Conservation (phyloP, 345 rosid genomes). For the Moricandia moricandioides region DNA sequence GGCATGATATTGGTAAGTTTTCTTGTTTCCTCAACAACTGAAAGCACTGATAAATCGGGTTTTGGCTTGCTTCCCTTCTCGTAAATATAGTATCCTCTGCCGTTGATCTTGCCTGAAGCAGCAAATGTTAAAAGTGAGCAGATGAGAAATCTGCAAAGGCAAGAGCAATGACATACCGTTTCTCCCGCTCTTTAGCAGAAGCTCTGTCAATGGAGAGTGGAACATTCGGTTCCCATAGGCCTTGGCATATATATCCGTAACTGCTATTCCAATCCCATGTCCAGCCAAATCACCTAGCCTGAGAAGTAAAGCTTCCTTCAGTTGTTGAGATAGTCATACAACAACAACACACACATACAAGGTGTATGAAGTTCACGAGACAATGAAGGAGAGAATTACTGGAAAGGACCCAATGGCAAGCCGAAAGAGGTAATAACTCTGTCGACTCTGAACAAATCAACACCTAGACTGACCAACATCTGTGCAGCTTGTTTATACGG, state of each 20-base stretch:
- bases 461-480: conserved; percentile 69
- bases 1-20: conserved; percentile 76
- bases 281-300: conserved; percentile 95
- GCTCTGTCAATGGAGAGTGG: conserved; percentile 59
- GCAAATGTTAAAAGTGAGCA: not conserved
- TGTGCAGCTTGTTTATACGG: conserved; percentile 79
- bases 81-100: conserved; percentile 79
- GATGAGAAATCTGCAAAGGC: not conserved
- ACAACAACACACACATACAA: not conserved
- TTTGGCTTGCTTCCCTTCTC: conserved; percentile 81
- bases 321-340: conserved; percentile 11
- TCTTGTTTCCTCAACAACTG: conserved; percentile 71
- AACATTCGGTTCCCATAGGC: conserved; percentile 69
- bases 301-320: conserved; percentile 19
- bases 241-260: conserved; percentile 50
- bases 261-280: conserved; percentile 77
- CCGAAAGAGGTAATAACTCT: conserved; percentile 72
- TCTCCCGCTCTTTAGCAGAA: conserved; percentile 71
- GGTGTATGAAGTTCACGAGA: not conserved
- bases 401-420: conserved; percentile 93
- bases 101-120: conserved; percentile 74
- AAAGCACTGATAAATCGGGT: conserved; percentile 76
- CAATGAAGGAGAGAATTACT: conserved; percentile 50
- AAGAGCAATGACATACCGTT: conserved; percentile 51
- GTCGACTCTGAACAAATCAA: conserved; percentile 90